These are phyloP conservation scores for Cladophialophora exuberans DNA, from an alignment of 2,329 filamentous ascomycete genomes.

Conservation along the genomic window DNA sequence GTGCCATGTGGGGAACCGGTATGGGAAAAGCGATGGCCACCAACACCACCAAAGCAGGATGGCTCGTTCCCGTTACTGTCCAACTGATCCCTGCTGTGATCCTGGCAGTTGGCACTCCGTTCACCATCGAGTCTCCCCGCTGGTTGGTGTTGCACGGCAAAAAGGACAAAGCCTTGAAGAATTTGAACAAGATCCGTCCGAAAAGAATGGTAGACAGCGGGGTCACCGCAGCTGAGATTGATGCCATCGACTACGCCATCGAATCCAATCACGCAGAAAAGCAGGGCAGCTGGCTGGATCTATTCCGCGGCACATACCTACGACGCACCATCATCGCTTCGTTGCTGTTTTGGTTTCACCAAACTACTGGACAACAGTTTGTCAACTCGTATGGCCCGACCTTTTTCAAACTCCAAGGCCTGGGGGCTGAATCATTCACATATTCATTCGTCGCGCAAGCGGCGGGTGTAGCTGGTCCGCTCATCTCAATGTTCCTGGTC, in stretches of 20 bases:
- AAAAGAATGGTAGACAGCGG: neutral
- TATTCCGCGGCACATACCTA: constrained; percentile 5
- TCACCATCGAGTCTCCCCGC: neutral
- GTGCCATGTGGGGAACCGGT: neutral
- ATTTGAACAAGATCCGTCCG: neutral
- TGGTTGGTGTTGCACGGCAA: neutral
- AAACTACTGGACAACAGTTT: neutral
- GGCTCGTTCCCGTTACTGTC: neutral
- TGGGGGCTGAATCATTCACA: neutral
- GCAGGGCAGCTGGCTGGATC: neutral
- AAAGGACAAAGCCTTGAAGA: neutral
- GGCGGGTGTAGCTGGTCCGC: neutral
- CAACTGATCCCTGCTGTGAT: neutral
- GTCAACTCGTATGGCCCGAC: neutral
- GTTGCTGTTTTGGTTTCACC: neutral
- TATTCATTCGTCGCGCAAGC: neutral
- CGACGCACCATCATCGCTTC: neutral
- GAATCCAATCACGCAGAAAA: neutral
- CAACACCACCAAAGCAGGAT: neutral
- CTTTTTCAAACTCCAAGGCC: neutral
- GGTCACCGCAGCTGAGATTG: neutral
- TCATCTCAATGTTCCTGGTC: neutral
- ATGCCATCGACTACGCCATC: neutral
- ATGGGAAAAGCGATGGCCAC: neutral
- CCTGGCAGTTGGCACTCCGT: neutral